Base-by-base conservation (phyloP, 352 stramenopile genomes). In the Phytophthora colocasiae region DNA sequence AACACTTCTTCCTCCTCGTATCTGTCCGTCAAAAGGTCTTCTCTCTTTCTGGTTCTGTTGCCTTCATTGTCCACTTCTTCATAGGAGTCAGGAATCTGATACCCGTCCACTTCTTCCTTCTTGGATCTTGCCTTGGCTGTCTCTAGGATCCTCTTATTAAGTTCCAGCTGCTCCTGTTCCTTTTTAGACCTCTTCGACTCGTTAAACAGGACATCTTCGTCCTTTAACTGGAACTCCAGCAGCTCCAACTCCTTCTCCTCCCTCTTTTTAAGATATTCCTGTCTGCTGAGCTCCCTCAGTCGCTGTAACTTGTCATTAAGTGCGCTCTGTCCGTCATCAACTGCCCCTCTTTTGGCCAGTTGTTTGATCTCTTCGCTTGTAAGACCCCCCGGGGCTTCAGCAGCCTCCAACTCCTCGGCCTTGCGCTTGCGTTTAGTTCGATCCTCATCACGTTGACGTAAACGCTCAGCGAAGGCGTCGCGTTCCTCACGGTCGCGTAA, bases 261-360 rank as follows among this genome's bases (percentile, higher is more conserved):
- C 46, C 97, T 89, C 82, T 99, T 99, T 65, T 98, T 97, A 19
- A 99, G 75, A 66, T 99, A 99, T 41, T 97, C 90, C 50, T 98
- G 93, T 36, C 98, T 82, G 45, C 90, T 98, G 29, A 99, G 71
- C 48, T 98, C 86, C 15, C 78, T 58, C 17, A 43, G n/a, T n/a
- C n/a, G 19, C 38, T 43, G 9, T 36, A 97, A 57, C 65, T 92
- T 84, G 4, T 93, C 75, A 26, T 77, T 78, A 4, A 84, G 53
- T 5, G 76, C 70, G 1, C 47, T 64, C 50, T 80, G 68, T 48
- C 22, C 58, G n/a, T 77, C 66, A 15, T 76, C 68, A 26, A 97
- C 74, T n/a, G 81, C 66, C 29, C 92, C 93, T 11, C 87, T 74
- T 58, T 80, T 92, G 17, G 90, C 77, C 14, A 98, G 77, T 59